These are phyloP conservation scores for Thermoascus crustaceus DNA, from an alignment of 2,329 filamentous ascomycete species.

Conservation along the genomic window DNA sequence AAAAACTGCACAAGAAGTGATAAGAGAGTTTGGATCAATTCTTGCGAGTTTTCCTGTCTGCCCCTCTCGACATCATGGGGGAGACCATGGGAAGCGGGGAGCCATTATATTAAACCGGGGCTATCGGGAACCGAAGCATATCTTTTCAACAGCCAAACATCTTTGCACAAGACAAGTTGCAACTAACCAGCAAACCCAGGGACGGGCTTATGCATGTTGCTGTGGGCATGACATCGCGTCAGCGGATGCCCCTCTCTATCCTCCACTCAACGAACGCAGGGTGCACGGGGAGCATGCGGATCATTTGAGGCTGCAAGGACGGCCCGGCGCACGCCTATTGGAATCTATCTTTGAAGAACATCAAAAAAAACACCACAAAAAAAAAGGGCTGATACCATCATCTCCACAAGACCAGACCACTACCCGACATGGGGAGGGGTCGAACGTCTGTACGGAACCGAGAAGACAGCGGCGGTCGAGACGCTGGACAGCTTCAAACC, in stretches of 20 bases:
- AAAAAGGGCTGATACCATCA: neutral
- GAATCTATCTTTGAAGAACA: conserved; percentile 2
- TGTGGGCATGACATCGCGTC: conserved; percentile 25
- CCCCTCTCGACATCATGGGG: conserved; percentile 7
- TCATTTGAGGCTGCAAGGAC: conserved; percentile 39
- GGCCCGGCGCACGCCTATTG: conserved; percentile 33
- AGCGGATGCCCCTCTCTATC: conserved; percentile 25
- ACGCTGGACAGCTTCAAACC: conserved; percentile 1
- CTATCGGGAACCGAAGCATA: conserved; percentile 9
- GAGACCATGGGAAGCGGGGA: conserved; percentile 30
- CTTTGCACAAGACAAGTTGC: conserved; percentile 24
- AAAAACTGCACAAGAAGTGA: conserved; percentile 1
- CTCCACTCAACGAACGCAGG: conserved; percentile 23
- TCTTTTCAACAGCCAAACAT: conserved; percentile 7
- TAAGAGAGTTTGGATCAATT: conserved; percentile 2
- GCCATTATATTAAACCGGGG: conserved; percentile 32
- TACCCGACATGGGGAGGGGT: conserved; percentile 7
- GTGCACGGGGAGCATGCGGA: conserved; percentile 31
- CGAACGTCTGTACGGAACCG: conserved; percentile 14
- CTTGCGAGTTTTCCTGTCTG: conserved; percentile 4
- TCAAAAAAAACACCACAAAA: too few species aligned
- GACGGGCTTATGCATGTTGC: conserved; percentile 31
- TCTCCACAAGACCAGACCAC: conserved; percentile 1
- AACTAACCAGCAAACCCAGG: conserved; percentile 31
- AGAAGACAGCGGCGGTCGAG: conserved; percentile 7